Percentiles rank a stretch among this genome's conserved stretches.
Evolutionary conservation across 2,329 filamentous ascomycete species (phyloP).

Genomic region (Colletotrichum sp.): DNA sequence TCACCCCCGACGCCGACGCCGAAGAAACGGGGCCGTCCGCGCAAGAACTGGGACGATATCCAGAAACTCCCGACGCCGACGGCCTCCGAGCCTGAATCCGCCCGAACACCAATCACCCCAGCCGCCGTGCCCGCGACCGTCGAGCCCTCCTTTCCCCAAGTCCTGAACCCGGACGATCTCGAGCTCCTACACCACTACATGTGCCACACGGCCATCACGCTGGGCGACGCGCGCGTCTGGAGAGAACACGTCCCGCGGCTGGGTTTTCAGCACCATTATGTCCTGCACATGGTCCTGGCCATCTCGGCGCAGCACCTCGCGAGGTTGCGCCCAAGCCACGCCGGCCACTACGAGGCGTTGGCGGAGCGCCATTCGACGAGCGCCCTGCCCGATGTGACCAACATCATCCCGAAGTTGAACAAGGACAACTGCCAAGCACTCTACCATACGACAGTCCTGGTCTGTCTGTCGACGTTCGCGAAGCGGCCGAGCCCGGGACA

Average conservation of each 20-base stretch:
- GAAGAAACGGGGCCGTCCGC: slow-evolving; percentile 19
- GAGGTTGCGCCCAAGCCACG: not conserved
- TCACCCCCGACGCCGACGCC: not conserved
- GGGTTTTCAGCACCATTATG: slow-evolving; percentile 26
- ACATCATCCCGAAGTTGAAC: slow-evolving; percentile 22
- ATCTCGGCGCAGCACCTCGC: slow-evolving; percentile 27
- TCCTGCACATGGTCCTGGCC: slow-evolving; percentile 28
- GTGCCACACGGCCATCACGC: slow-evolving; percentile 19
- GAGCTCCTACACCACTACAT: slow-evolving; percentile 30
- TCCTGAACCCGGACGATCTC: slow-evolving; percentile 25
- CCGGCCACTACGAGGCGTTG: slow-evolving; percentile 7
- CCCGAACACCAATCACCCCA: not conserved
- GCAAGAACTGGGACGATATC: slow-evolving; percentile 18
- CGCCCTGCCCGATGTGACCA: slow-evolving; percentile 23
- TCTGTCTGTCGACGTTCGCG: slow-evolving; percentile 25
- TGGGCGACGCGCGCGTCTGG: slow-evolving; percentile 24
- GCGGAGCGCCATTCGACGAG: slow-evolving; percentile 24
- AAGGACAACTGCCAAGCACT: slow-evolving; percentile 24
- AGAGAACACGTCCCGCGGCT: slow-evolving; percentile 24
- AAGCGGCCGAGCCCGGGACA: slow-evolving; percentile 20
- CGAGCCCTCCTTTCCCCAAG: not conserved
- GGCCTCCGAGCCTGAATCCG: not conserved
- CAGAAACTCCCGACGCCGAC: not conserved
- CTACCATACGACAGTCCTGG: slow-evolving; percentile 26
- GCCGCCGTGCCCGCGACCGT: not conserved